These are phyloP conservation scores for Heterobasidion occidentale DNA, from an alignment of 1,284 basidiomycete genomes.

Conservation along the genomic window DNA sequence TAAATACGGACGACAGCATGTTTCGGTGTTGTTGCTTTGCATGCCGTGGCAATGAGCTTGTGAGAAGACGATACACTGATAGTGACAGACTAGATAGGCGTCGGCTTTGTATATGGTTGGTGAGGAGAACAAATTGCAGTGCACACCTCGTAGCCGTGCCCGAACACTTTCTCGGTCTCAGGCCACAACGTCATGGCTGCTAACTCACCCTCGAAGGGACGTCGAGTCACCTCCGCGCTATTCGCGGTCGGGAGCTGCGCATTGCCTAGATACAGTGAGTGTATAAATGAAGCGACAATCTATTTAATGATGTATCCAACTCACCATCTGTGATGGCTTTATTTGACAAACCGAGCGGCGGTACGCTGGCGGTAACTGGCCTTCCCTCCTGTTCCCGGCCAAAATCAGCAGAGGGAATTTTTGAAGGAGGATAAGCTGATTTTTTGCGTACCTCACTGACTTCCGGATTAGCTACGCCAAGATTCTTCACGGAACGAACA, in stretches of 20 bases:
- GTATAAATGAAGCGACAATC: neutral
- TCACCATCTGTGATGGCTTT: slow-evolving; percentile 54
- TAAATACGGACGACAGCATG: slow-evolving; percentile 89
- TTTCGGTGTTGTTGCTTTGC: slow-evolving; percentile 80
- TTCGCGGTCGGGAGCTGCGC: slow-evolving; percentile 8
- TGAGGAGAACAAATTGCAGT: slow-evolving; percentile 4
- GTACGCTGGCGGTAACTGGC: slow-evolving; percentile 60
- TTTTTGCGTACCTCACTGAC: slow-evolving; percentile 35
- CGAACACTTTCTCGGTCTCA: slow-evolving; percentile 94
- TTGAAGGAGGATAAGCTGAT: neutral
- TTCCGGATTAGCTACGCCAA: slow-evolving; percentile 40
- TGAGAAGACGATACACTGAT: slow-evolving; percentile 67
- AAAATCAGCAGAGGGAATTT: neutral
- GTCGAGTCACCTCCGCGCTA: slow-evolving; percentile 23
- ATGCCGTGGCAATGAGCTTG: slow-evolving; percentile 82
- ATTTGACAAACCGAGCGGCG: slow-evolving; percentile 73
- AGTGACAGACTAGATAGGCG: slow-evolving; percentile 55
- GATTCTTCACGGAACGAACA: slow-evolving; percentile 46
- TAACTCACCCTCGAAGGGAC: slow-evolving; percentile 79
- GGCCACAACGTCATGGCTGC: slow-evolving; percentile 91
- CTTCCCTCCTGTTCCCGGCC: slow-evolving; percentile 23
- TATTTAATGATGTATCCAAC: slow-evolving; percentile 2
- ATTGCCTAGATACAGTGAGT: neutral
- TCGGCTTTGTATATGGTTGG: neutral
- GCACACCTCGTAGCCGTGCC: slow-evolving; percentile 91